phyloP scores from a whole-genome alignment of 768 basidiomycete genomes.

The Gymnopilus junonius region DNA sequence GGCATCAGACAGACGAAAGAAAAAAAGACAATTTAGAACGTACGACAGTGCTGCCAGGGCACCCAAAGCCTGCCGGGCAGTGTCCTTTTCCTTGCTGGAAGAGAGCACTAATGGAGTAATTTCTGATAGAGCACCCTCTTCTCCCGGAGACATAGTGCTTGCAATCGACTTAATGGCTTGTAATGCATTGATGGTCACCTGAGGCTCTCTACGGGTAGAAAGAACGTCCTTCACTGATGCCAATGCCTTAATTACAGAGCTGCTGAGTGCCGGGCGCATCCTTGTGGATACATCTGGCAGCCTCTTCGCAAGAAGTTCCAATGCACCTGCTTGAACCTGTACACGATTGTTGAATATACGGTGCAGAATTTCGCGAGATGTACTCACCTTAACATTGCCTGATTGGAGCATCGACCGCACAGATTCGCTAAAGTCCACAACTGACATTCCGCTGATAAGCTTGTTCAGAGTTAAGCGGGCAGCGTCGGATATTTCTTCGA shows the following conservation, averaged over 20 bases:
- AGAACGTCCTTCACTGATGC: slow-evolving; percentile 53
- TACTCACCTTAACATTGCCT: slow-evolving; percentile 53
- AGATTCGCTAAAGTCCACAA: slow-evolving; percentile 67
- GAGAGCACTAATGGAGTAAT: slow-evolving; percentile 63
- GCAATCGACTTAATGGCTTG: slow-evolving; percentile 64
- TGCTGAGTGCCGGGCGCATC: slow-evolving; percentile 54
- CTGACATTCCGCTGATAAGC: slow-evolving; percentile 68
- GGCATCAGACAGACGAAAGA: slow-evolving; percentile 7
- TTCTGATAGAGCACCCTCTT: slow-evolving; percentile 66
- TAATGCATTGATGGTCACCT: slow-evolving; percentile 53
- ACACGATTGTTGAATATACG: slow-evolving; percentile 7
- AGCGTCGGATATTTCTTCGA: slow-evolving; percentile 48
- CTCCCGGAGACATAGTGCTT: slow-evolving; percentile 59
- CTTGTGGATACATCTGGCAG: slow-evolving; percentile 61
- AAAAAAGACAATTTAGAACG: not conserved
- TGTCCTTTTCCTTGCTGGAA: slow-evolving; percentile 43
- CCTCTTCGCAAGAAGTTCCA: slow-evolving; percentile 71
- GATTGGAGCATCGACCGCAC: slow-evolving; percentile 59
- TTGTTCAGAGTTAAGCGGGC: slow-evolving; percentile 57
- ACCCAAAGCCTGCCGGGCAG: slow-evolving; percentile 48
- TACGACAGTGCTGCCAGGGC: slow-evolving; percentile 69
- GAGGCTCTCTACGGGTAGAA: slow-evolving; percentile 40
- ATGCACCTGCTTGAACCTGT: slow-evolving; percentile 68
- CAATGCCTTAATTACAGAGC: slow-evolving; percentile 58
- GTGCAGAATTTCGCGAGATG: not conserved